Evolutionary conservation across 257 asterid species (phyloP).

Genomic region (Rhazya stricta): DNA sequence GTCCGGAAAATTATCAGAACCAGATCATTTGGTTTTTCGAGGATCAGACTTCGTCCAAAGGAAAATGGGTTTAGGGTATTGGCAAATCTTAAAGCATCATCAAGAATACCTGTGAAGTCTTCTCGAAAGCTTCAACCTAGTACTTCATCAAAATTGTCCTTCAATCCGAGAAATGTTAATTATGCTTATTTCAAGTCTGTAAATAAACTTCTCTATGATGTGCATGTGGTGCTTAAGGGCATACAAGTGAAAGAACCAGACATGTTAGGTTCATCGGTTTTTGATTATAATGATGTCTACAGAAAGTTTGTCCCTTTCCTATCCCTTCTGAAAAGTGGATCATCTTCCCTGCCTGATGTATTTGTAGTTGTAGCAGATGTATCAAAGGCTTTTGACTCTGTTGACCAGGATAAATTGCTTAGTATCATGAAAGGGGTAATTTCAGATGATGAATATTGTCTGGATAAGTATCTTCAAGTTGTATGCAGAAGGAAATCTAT

Average conservation of each 20-base stretch:
- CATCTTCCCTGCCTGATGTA: constrained; percentile 37
- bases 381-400: constrained; percentile 77
- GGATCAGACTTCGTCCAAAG: constrained; percentile 72
- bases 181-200: constrained; percentile 47
- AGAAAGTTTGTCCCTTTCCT: constrained; percentile 61
- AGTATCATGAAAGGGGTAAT: constrained; percentile 59
- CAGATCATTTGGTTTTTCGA: constrained; percentile 77
- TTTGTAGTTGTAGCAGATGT: constrained; percentile 81
- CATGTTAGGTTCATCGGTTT: constrained; percentile 83
- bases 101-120: constrained; percentile 38
- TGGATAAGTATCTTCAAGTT: constrained; percentile 51
- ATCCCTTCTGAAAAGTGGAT: constrained; percentile 37
- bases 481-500: constrained; percentile 41
- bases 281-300: constrained; percentile 75
- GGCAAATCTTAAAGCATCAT: constrained; percentile 78
- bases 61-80: constrained; percentile 61
- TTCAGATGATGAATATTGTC: constrained; percentile 44
- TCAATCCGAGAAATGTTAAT: constrained; percentile 16
- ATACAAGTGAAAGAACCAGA: constrained; percentile 45
- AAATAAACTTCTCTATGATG: constrained; percentile 57
- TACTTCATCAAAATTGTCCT: constrained; percentile 20
- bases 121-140: constrained; percentile 17
- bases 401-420: constrained; percentile 66
- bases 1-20: constrained; percentile 31
- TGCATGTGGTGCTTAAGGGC: constrained; percentile 63